phyloP scores from a whole-genome alignment of 345 rosid species.

The Aethionema arabicum region DNA sequence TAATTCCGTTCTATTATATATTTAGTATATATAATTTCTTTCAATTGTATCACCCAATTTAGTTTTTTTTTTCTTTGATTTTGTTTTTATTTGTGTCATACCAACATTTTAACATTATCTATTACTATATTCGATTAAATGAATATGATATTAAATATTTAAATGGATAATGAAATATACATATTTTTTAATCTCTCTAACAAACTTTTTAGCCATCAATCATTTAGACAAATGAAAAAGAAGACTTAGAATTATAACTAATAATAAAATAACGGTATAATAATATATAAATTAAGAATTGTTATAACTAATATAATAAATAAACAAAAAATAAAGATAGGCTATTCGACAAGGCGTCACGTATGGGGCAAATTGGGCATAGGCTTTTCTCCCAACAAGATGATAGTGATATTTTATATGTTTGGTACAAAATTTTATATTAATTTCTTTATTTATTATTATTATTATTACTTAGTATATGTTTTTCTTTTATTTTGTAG shows the following conservation, averaged over 20 bases:
- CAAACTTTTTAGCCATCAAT: constrained; percentile 22
- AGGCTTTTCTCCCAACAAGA: constrained; percentile 32
- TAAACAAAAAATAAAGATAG: constrained; percentile 12
- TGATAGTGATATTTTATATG: constrained; percentile 25
- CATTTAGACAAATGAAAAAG: constrained; percentile 27
- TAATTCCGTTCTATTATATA: no score
- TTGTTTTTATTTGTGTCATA: no score
- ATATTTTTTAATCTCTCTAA: neutral
- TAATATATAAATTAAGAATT: no score
- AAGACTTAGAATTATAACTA: constrained; percentile 5
- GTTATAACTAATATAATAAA: no score
- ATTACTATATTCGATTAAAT: no score
- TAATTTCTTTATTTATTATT: neutral
- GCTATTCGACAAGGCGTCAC: constrained; percentile 32
- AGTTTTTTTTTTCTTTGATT: no score
- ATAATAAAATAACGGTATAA: neutral
- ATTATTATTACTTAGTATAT: constrained; percentile 19
- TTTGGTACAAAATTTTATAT: constrained; percentile 31
- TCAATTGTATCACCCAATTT: no score
- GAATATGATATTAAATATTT: no score
- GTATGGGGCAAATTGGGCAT: constrained; percentile 22
- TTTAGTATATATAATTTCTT: no score
- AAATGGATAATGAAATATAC: no score
- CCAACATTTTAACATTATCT: no score
- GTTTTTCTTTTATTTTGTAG: constrained; percentile 15